Evolutionary conservation across 371 early-diverging fungal species (phyloP).

Genomic region (Syncephalastrum contaminatum): DNA sequence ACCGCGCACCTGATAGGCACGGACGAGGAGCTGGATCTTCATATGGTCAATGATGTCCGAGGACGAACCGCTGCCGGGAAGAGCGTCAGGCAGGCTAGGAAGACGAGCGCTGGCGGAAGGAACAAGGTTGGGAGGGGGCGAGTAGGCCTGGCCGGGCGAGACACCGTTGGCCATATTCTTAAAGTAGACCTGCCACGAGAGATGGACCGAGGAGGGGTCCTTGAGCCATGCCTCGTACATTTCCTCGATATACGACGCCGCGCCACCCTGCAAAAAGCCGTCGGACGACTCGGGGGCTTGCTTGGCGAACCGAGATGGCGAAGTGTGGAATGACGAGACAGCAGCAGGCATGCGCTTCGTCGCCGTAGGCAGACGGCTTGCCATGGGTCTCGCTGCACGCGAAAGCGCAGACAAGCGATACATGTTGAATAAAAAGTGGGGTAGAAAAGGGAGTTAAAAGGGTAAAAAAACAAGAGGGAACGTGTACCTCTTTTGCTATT

Average conservation of each 20-base stretch:
- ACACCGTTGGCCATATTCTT: slow-evolving; percentile 80
- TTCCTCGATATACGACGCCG: slow-evolving; percentile 89
- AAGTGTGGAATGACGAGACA: too few relatives aligned
- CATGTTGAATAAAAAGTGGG: too few relatives aligned
- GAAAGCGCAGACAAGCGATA: too few relatives aligned
- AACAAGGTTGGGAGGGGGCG: slow-evolving; percentile 79
- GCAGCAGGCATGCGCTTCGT: too few relatives aligned
- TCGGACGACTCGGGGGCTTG: slow-evolving; percentile 7
- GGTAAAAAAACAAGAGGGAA: too few relatives aligned
- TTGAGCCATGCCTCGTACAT: slow-evolving; percentile 93
- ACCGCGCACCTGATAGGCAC: slow-evolving; percentile 97
- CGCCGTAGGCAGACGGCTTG: too few relatives aligned
- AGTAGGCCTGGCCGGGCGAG: slow-evolving; percentile 74
- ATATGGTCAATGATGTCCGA: slow-evolving; percentile 88
- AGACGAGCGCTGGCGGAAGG: slow-evolving; percentile 69
- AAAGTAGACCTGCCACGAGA: slow-evolving; percentile 97
- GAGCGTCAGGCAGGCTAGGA: slow-evolving; percentile 54
- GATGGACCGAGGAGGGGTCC: slow-evolving; percentile 92
- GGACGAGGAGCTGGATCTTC: slow-evolving; percentile 96
- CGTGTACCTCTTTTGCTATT: too few relatives aligned
- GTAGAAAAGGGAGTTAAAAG: too few relatives aligned
- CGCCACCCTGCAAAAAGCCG: slow-evolving; percentile 37
- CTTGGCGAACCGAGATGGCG: too few relatives aligned
- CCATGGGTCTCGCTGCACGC: too few relatives aligned
- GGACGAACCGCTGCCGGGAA: slow-evolving; percentile 23